These are phyloP conservation scores for Thuja plicata DNA, from an alignment of 83 land plant genomes.

Conservation along the genomic window DNA sequence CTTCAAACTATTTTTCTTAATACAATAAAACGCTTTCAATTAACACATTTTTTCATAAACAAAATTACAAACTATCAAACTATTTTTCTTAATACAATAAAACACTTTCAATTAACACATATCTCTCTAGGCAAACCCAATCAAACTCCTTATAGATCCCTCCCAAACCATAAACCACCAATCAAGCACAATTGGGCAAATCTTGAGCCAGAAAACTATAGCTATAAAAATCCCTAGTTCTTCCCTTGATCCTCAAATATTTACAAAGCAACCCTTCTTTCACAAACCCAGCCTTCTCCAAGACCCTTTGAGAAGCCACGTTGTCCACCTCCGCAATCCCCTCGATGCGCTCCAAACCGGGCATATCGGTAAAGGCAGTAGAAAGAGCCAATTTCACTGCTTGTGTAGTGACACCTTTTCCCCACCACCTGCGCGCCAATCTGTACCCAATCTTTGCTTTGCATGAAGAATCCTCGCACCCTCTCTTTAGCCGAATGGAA, in stretches of 20 bases:
- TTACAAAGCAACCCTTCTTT: conserved; percentile 42
- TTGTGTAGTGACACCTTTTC: conserved; percentile 43
- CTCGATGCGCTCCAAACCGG: conserved; percentile 56
- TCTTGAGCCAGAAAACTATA: conserved; percentile 37
- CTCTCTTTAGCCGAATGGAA: not conserved
- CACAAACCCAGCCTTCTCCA: conserved; percentile 65
- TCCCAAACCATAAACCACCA: too few relatives aligned
- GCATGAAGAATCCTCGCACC: not conserved
- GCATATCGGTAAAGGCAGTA: conserved; percentile 34
- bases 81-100: too few relatives aligned
- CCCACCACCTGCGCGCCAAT: conserved; percentile 52
- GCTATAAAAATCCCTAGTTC: conserved; percentile 35
- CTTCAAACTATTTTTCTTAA: too few relatives aligned
- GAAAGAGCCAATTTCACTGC: conserved; percentile 50
- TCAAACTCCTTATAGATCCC: too few relatives aligned
- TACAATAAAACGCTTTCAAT: too few relatives aligned
- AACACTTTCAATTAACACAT: too few relatives aligned
- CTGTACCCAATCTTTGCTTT: conserved; percentile 53
- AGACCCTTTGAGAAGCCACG: conserved; percentile 46
- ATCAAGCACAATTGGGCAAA: not conserved
- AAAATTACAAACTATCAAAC: too few relatives aligned
- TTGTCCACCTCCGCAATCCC: conserved; percentile 44
- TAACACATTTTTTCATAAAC: too few relatives aligned
- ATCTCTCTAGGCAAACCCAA: too few relatives aligned
- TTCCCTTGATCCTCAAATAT: conserved; percentile 38